Conservation (phyloP, 2,329 filamentous ascomycete genomes). For the Pseudogymnoascus sp. region DNA sequence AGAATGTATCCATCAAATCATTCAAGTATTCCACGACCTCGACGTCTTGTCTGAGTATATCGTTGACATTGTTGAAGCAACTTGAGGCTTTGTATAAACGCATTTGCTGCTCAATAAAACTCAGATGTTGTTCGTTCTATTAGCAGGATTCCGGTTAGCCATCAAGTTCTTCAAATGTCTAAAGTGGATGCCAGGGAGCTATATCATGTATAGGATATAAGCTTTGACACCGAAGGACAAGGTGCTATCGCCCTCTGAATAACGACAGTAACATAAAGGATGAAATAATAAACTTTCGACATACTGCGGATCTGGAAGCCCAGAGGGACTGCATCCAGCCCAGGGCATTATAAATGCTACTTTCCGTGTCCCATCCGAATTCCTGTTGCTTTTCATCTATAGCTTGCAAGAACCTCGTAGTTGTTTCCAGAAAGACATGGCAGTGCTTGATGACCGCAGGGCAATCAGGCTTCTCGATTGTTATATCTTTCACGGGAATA, state of each 20-base stretch:
- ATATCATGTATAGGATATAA: background rate
- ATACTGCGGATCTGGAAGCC: constrained; percentile 25
- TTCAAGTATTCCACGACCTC: constrained; percentile 30
- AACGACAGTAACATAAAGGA: background rate
- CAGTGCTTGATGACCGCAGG: constrained; percentile 17
- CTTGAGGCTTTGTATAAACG: constrained; percentile 17
- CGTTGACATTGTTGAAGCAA: constrained; percentile 24
- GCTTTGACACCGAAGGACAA: background rate
- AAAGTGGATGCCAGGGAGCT: background rate
- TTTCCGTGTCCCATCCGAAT: constrained; percentile 17
- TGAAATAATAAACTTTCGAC: constrained; percentile 11
- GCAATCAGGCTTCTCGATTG: constrained; percentile 10
- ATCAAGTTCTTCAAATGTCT: background rate
- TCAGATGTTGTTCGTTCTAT: constrained; percentile 25
- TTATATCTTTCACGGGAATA: background rate
- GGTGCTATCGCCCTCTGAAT: background rate
- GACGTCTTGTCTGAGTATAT: constrained; percentile 26
- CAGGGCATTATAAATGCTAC: constrained; percentile 19
- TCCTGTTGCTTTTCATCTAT: constrained; percentile 23
- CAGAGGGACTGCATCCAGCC: constrained; percentile 25
- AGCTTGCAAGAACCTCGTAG: constrained; percentile 21
- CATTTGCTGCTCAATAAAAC: constrained; percentile 29
- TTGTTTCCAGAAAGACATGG: constrained; percentile 21
- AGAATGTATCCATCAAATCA: constrained; percentile 26
- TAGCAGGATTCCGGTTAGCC: background rate